Percentiles rank a stretch among this genome's conserved stretches.
Conservation (phyloP, 2,329 filamentous ascomycete species). For the Colletotrichum sp. region DNA sequence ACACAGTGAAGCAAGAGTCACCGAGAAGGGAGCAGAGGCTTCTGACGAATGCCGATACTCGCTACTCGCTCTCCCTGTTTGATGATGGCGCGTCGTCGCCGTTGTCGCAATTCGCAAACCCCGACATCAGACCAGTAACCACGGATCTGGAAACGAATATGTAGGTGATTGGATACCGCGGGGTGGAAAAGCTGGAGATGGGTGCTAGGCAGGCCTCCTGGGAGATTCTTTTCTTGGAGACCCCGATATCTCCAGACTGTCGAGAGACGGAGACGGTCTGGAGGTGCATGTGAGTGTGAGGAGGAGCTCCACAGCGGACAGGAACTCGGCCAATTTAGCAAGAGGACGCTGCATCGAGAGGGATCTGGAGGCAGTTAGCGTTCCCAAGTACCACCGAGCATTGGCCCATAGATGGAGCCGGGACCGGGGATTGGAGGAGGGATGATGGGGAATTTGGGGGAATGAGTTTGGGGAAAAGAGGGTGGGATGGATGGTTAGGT, state of each 20-base stretch:
- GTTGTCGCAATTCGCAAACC: background rate
- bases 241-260: background rate
- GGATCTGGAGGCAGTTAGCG: constrained; percentile 20
- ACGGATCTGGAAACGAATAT: background rate
- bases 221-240: constrained; percentile 2
- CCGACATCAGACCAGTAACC: constrained; percentile 13
- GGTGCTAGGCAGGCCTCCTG: background rate
- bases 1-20: too few relatives aligned
- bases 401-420: constrained; percentile 27
- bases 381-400: constrained; percentile 30
- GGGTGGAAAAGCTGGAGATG: constrained; percentile 4
- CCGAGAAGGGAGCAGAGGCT: too few relatives aligned
- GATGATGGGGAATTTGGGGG: constrained; percentile 18
- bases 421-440: constrained; percentile 16
- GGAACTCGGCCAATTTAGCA: constrained; percentile 23
- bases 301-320: constrained; percentile 8
- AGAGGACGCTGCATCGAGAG: constrained; percentile 13
- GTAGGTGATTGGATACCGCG: background rate
- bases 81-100: background rate
- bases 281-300: constrained; percentile 1
- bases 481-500: background rate
- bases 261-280: background rate
- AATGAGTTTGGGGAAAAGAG: background rate
- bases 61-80: too few relatives aligned
- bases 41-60: too few relatives aligned